Base-by-base conservation (phyloP, 768 basidiomycete species). In the Mycena galopus region DNA sequence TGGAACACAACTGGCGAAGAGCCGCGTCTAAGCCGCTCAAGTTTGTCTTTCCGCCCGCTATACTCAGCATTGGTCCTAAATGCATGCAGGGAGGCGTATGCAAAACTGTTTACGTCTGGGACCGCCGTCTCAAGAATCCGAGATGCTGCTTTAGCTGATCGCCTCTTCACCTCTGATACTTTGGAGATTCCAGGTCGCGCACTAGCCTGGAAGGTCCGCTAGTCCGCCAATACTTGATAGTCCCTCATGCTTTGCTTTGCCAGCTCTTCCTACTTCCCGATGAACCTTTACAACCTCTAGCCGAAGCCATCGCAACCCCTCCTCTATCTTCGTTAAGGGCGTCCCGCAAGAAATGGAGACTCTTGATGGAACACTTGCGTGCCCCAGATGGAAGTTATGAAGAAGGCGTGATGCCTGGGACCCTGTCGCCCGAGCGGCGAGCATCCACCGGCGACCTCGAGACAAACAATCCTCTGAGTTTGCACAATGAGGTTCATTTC, bases 331-430 rank as follows among this genome's bases (percentile, higher is more conserved):
- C 80, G 61, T 81, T 94, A 57, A 86, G 87, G 19, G 74, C 74
- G 7, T 86, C 86, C 35, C 89, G 95, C 50, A 84, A 84, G 71
- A 81, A 84, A 59, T 81, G 84, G 86, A 10, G 79, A 83, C 19
- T 81, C 92, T 55, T 80, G 96, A 32, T 81, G 61, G 88, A 93
- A 74, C 91, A 92, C 77, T 90, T 96, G 85, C 90, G 87, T 58
- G 93, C 96, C 0, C 96, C 96, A 17, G 96, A 97, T 80, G 95
- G 94, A 8, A 92, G 91, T 64, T 95, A 94, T 79, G 91, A 93
- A 73, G 89, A 91, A 42, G 91, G 91, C 72, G 79, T 84, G 33
- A 78, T 90, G 3, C 92, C 92, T 39, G 91, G 89, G 29, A 84
- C 81, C 42, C 78, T 78, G 58, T 79, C 82, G 25, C 82, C 84